Evolutionary conservation across 371 early-diverging fungal genomes (phyloP), one percentile per base, ranked within the genome.

Genomic region (Thermomucor indicae-seudaticae): DNA sequence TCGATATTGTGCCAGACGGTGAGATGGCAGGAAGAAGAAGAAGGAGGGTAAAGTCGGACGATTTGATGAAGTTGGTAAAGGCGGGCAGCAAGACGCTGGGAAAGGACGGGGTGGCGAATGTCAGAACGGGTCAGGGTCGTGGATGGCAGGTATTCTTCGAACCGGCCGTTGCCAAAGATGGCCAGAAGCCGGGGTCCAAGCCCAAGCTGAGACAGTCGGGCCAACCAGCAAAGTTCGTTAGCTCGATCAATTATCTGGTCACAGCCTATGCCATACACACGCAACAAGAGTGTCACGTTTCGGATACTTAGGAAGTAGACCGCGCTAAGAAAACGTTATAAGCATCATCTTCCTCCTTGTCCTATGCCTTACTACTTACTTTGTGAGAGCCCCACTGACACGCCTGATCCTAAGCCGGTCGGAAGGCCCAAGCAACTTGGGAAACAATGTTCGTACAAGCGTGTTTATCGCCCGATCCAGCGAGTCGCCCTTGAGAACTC

Each of bases 331-430:
- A 32, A 44, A 42, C 14, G 17, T 38, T n/a, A 16, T 2, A 40
- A 29, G 7, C 6, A 19, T 17, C 11, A 46, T 39, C 42, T 27
- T 12, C 4, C 12, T 14, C 1, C 23, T 25, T 12, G 20, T 34
- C 17, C 16, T 20, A 8, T 12, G 2, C 17, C 39, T 17, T 16
- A 24, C 34, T n/a, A 40, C 51, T 61, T 67, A 67, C 68, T 94
- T 94, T 55, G 95, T 92, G 78, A 93, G 65, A 2, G 95, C 95
- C 7, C 93, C 93, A 58, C 85, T 86, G 47, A 94, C 72, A 14
- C 89, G 78, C 1, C 65, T 57, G 4, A 90, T 51, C 0, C 52
- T 16, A 8, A 88, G 27, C 0, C 67, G 51, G 24, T 69, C 37
- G 40, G 60, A 53, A 29, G 63, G 49, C 24, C 55, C 45, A n/a